Conservation (phyloP, 371 early-diverging fungal species). For the Mucor racemosus region DNA sequence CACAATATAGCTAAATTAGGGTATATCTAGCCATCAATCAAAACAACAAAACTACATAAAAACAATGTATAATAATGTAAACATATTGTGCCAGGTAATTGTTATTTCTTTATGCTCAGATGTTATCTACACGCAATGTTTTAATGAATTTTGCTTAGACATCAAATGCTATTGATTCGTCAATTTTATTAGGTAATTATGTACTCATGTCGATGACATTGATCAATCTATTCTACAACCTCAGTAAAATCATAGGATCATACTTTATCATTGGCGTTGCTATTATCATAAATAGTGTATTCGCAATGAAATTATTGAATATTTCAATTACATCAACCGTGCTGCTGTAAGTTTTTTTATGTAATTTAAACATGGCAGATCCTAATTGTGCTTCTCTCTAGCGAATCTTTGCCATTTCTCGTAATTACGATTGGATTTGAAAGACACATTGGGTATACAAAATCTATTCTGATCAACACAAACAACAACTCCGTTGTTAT, state of each 20-base stretch:
- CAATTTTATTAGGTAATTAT: background rate
- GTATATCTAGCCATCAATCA: slow-evolving; percentile 8
- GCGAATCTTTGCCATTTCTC: slow-evolving; percentile 88
- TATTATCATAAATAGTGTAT: background rate
- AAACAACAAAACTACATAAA: slow-evolving; percentile 57
- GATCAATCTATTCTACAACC: background rate
- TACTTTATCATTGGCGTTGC: background rate
- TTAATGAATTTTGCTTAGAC: background rate
- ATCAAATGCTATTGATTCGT: background rate
- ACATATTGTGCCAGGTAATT: background rate
- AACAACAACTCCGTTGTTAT: slow-evolving; percentile 27
- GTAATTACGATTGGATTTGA: slow-evolving; percentile 90
- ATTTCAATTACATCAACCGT: background rate
- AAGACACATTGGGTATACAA: slow-evolving; percentile 81
- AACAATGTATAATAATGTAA: background rate
- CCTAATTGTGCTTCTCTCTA: slow-evolving; percentile 41
- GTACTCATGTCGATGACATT: background rate
- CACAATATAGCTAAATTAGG: slow-evolving; percentile 37
- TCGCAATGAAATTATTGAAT: slow-evolving; percentile 5
- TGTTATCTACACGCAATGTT: too few relatives aligned
- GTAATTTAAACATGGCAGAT: slow-evolving; percentile 10
- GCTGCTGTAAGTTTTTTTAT: background rate
- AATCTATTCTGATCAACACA: slow-evolving; percentile 59
- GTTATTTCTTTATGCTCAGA: background rate
- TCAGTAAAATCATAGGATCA: slow-evolving; percentile 65